Evolutionary conservation across 257 asterid genomes (phyloP).

Genomic region (Cruciata laevipes): DNA sequence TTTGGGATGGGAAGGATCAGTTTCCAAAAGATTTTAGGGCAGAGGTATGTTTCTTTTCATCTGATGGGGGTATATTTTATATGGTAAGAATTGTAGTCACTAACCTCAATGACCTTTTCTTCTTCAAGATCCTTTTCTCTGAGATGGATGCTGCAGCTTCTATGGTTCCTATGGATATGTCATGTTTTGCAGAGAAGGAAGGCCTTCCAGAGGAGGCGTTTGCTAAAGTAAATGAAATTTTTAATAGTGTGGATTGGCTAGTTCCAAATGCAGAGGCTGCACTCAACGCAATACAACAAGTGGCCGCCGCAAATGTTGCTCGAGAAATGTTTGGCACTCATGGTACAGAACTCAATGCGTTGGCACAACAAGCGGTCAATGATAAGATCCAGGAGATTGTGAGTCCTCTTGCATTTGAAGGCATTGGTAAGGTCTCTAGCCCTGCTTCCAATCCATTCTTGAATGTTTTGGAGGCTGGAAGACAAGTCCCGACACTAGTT

Average conservation of each 20-base stretch:
- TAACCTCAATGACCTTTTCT: slow-evolving; percentile 17
- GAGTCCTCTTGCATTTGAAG: slow-evolving; percentile 8
- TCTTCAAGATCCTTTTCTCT: slow-evolving; percentile 78
- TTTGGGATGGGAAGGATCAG: slow-evolving; percentile 83
- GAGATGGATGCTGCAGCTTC: slow-evolving; percentile 78
- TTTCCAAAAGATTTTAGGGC: slow-evolving; percentile 87
- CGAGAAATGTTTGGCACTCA: slow-evolving; percentile 29
- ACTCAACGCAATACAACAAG: slow-evolving; percentile 51
- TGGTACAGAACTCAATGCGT: slow-evolving; percentile 13
- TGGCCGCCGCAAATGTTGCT: slow-evolving; percentile 35
- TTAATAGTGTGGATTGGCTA: slow-evolving; percentile 85
- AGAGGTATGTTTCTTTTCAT: slow-evolving; percentile 44
- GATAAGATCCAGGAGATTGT: slow-evolving; percentile 35
- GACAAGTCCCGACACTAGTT: slow-evolving; percentile 12
- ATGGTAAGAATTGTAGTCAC: slow-evolving; percentile 15
- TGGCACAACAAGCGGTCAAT: slow-evolving; percentile 11
- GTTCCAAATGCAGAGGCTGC: slow-evolving; percentile 58
- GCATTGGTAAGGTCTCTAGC: slow-evolving; percentile 26
- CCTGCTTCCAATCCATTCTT: slow-evolving; percentile 27
- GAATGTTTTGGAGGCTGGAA: slow-evolving; percentile 21
- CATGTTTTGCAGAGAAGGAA: slow-evolving; percentile 88
- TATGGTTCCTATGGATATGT: slow-evolving; percentile 45
- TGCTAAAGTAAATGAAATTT: slow-evolving; percentile 81
- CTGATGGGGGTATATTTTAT: slow-evolving; percentile 14
- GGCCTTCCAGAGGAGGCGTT: slow-evolving; percentile 97